These are phyloP conservation scores for Zostera marina DNA, from an alignment of 116 monocot genomes.

Conservation along the genomic window DNA sequence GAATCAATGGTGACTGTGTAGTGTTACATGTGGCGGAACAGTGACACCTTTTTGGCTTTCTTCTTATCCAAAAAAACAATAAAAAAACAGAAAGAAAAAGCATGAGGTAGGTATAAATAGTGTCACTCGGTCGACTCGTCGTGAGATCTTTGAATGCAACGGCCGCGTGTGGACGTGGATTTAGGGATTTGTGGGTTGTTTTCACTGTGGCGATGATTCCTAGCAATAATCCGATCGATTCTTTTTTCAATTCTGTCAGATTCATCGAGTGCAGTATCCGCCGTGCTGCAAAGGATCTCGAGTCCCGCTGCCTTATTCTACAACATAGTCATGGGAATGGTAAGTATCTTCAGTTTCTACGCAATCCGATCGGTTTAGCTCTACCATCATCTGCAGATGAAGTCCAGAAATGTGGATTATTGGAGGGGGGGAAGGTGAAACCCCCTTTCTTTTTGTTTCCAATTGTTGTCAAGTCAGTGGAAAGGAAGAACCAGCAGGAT, in stretches of 20 bases:
- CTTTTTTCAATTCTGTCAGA: constrained; percentile 35
- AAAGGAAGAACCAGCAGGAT: constrained; percentile 5
- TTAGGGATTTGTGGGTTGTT: neutral
- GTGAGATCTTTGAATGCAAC: neutral
- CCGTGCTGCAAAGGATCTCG: constrained; percentile 27
- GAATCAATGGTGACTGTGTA: no score
- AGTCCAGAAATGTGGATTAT: neutral
- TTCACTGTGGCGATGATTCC: constrained; percentile 13
- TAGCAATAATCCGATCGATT: constrained; percentile 41
- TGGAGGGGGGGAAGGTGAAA: constrained; percentile 1
- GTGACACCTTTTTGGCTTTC: no score
- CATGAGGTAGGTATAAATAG: no score
- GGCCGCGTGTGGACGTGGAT: neutral
- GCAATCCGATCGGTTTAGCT: neutral
- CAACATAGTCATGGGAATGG: neutral
- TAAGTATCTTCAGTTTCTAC: neutral
- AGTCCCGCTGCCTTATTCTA: constrained; percentile 18
- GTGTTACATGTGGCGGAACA: no score
- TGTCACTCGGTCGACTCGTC: neutral
- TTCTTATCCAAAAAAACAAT: no score
- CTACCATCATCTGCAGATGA: no score
- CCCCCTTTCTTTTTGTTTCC: neutral
- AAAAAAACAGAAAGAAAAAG: no score
- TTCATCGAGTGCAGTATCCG: constrained; percentile 35
- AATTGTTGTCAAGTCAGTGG: neutral